A percentile compares a stretch with the other conserved stretches of the same genome.
Conservation (phyloP, 352 stramenopile species). For the Globisporangium perplexum region DNA sequence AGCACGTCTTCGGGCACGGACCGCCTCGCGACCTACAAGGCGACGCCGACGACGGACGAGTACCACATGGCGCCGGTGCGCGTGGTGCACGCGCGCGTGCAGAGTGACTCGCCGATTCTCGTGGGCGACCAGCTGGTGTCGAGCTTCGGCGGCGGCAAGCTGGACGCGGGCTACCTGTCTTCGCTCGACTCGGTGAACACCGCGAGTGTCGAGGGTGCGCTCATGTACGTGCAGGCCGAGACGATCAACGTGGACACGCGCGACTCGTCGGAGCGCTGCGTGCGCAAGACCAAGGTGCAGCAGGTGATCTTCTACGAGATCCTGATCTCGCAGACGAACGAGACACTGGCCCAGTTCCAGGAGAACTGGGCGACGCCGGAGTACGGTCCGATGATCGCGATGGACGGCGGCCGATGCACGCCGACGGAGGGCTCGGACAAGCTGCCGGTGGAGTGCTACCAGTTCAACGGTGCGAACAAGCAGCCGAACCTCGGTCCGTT, state of each 20-base stretch:
- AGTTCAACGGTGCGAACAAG: constrained; percentile 60
- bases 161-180: constrained; percentile 53
- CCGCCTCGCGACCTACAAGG: constrained; percentile 3
- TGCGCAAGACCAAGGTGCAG: constrained; percentile 47
- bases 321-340: constrained; percentile 68
- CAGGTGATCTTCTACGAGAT: constrained; percentile 77
- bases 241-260: constrained; percentile 76
- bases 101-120: constrained; percentile 57
- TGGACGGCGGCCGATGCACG: constrained; percentile 63
- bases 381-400: constrained; percentile 63
- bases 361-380: constrained; percentile 27
- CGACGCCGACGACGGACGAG: not conserved
- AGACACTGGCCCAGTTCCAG: constrained; percentile 65
- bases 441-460: constrained; percentile 46
- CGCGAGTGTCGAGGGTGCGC: constrained; percentile 71
- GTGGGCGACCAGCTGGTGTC: constrained; percentile 57
- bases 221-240: constrained; percentile 88
- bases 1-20: not conserved
- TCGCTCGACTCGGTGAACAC: constrained; percentile 76
- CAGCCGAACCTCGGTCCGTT: constrained; percentile 64
- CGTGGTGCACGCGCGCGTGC: constrained; percentile 62
- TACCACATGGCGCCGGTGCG: constrained; percentile 60
- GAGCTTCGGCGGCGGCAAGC: constrained; percentile 42
- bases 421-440: constrained; percentile 18
- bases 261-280: constrained; percentile 49